These are phyloP conservation scores for Penicillium bialowiezense DNA, from an alignment of 495 filamentous ascomycete species.

Conservation along the genomic window DNA sequence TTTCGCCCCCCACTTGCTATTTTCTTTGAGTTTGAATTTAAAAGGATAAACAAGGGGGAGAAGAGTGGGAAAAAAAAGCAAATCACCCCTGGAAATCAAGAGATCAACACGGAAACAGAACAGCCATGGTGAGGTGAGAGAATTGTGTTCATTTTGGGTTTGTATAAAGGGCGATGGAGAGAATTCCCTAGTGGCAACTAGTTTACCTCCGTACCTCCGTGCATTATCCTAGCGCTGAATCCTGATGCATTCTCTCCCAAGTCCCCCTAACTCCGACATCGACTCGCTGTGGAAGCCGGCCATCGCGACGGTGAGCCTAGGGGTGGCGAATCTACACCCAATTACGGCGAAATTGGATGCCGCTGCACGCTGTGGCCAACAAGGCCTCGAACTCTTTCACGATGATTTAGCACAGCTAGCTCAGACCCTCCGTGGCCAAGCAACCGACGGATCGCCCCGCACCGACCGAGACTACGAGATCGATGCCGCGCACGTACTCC, in stretches of 20 bases:
- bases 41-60: background rate
- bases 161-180: too few species aligned
- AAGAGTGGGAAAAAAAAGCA: too few species aligned
- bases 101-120: constrained; percentile 16
- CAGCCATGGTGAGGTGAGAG: background rate
- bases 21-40: background rate
- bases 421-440: constrained; percentile 12
- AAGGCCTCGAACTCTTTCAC: constrained; percentile 26
- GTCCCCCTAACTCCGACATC: constrained; percentile 9
- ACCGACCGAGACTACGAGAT: constrained; percentile 23
- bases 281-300: constrained; percentile 22
- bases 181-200: background rate
- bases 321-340: constrained; percentile 17
- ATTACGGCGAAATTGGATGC: constrained; percentile 22
- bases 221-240: too few species aligned
- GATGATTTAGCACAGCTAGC: constrained; percentile 27
- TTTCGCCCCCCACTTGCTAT: background rate
- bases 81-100: constrained; percentile 9
- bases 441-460: background rate
- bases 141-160: too few species aligned
- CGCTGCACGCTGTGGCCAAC: constrained; percentile 17
- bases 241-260: constrained; percentile 19
- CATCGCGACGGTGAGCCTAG: constrained; percentile 27
- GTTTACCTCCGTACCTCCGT: too few species aligned
- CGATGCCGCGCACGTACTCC: constrained; percentile 55